phyloP scores from a whole-genome alignment of 1,284 basidiomycete species.

The Sporisorium exsertum region DNA sequence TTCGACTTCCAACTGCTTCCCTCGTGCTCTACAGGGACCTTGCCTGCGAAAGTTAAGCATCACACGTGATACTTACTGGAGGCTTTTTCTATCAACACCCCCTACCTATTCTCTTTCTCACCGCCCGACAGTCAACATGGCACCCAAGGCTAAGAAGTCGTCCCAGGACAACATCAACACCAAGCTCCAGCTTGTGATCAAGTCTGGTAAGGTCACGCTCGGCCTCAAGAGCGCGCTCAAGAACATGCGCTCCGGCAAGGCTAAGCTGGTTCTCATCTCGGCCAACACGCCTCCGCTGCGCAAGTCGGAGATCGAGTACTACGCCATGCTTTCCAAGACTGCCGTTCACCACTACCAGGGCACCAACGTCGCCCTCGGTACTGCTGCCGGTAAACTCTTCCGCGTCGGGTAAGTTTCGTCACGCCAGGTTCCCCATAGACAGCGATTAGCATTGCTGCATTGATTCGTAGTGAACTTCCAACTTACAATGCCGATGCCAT shows the following conservation, averaged over 20 bases:
- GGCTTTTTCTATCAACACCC: conserved; percentile 37
- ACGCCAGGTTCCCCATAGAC: neutral
- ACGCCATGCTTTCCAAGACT: conserved; percentile 97
- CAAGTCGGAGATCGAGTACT: conserved; percentile 99
- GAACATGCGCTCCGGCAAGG: conserved; percentile 98
- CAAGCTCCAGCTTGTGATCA: conserved; percentile 95
- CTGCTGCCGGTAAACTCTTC: conserved; percentile 99
- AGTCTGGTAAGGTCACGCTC: conserved; percentile 75
- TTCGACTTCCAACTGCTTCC: conserved; percentile 10
- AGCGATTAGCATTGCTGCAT: neutral
- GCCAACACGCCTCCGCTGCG: conserved; percentile 99
- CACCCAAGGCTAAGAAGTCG: conserved; percentile 88
- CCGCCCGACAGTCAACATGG: conserved; percentile 74
- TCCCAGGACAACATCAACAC: conserved; percentile 88
- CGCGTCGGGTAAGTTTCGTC: conserved; percentile 85
- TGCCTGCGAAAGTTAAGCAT: conserved; percentile 60
- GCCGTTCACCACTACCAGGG: conserved; percentile 93
- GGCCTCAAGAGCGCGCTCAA: conserved; percentile 79
- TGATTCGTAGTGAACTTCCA: neutral
- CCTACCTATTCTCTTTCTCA: conserved; percentile 1
- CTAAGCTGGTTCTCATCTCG: conserved; percentile 98
- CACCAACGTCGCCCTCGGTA: conserved; percentile 97
- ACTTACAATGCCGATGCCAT: conserved; percentile 8
- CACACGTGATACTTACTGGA: conserved; percentile 57
- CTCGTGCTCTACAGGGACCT: conserved; percentile 31